These are phyloP conservation scores for Keithomyces neogunnii DNA, from an alignment of 2,329 filamentous ascomycete species.

Conservation along the genomic window DNA sequence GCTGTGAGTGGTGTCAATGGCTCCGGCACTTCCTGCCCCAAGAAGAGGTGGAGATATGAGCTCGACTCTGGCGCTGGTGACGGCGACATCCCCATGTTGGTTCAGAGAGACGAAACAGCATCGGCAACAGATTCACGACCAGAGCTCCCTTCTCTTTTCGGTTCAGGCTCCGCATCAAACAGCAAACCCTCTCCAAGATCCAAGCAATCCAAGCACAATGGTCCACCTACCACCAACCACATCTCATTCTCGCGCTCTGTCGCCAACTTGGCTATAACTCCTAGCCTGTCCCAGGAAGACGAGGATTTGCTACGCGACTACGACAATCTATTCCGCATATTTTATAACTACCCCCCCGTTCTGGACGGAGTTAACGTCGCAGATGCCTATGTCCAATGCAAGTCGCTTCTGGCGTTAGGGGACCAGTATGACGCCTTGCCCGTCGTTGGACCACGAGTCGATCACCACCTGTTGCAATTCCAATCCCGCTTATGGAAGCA, in stretches of 20 bases:
- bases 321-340: conserved; percentile 89
- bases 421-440: conserved; percentile 89
- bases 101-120: conserved; percentile 58
- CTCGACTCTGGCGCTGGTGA: conserved; percentile 66
- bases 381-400: conserved; percentile 88
- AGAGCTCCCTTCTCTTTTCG: conserved; percentile 23
- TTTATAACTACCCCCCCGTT: conserved; percentile 83
- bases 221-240: conserved; percentile 31
- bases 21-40: conserved; percentile 9
- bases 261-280: conserved; percentile 58
- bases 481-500: conserved; percentile 89
- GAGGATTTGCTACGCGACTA: conserved; percentile 82
- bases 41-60: conserved; percentile 75
- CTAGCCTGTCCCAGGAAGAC: conserved; percentile 46
- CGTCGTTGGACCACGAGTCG: conserved; percentile 81
- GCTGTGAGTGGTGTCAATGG: neutral
- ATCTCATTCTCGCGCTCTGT: conserved; percentile 76
- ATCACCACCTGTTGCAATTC: conserved; percentile 90
- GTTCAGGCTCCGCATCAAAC: conserved; percentile 38
- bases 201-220: conserved; percentile 11
- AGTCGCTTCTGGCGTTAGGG: conserved; percentile 77
- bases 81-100: conserved; percentile 77
- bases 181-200: conserved; percentile 33
- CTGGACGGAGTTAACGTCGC: conserved; percentile 85
- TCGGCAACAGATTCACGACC: conserved; percentile 8